Evolutionary conservation across 2,329 filamentous ascomycete genomes (phyloP), one percentile per base, ranked within the genome.

Genomic region (Xylariaceae sp.): DNA sequence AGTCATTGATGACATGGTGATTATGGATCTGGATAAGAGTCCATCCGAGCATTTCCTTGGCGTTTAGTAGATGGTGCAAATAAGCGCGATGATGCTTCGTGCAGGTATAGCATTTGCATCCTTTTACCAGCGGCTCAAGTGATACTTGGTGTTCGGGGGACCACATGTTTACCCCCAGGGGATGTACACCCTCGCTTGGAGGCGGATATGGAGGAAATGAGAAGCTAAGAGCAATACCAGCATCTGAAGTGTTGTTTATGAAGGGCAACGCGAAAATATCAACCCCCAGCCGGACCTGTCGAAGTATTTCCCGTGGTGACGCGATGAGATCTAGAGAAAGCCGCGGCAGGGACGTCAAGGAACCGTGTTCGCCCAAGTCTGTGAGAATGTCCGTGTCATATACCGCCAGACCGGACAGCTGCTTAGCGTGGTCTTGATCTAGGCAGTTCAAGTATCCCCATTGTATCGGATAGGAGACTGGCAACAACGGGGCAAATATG

Each of bases 41-140:
- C 95, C 95, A 99, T 20, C 89, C 93, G 3, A 97, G 85, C 95
- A 99, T 98, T 74, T 99, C 95, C 69, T 93, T 96, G 0, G 95
- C 92, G 45, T 85, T 81, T 5, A 99, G 83, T 1, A 98, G 81
- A 72, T 99, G 95, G 62, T 92, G 89, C 37, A 99, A 70, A 73
- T 90, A 99, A 0, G 95, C 93, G 48, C 88, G 81, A 73, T 96
- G 91, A 72, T 98, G 93, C 18, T 83, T 83, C 1, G 79, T 84
- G 78, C 95, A 99, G 20, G 91, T 80, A 72, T 96, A 93, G 79
- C 95, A 99, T 48, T 75, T 65, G 72, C 95, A 99, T 16, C 74
- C 80, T 5, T 79, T 66, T 1, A 74, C 70, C 2, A 97, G 76
- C 0, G 93, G 87, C 0, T 73, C 72, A 0, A 90, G 70, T 40